phyloP scores from a whole-genome alignment of 192 early-diverging fungal genomes.

The Coemansia sp. region DNA sequence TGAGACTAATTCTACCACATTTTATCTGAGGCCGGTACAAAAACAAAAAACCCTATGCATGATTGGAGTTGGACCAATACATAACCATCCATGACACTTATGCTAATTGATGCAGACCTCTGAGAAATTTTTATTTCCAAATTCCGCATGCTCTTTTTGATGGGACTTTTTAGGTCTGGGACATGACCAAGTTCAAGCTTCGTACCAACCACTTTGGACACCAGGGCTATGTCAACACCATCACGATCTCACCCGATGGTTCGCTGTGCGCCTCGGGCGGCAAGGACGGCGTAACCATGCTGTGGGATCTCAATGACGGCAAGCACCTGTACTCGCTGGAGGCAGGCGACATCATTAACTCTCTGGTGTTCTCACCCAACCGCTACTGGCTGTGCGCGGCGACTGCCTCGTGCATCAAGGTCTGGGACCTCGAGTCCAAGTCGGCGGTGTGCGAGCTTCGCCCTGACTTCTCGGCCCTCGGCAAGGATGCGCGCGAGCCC shows the following conservation, averaged over 20 bases:
- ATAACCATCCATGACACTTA: not conserved
- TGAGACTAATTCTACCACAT: slow-evolving; percentile 61
- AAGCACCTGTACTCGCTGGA: slow-evolving; percentile 99
- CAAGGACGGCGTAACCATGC: slow-evolving; percentile 98
- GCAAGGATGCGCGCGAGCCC: slow-evolving; percentile 75
- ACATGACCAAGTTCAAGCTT: slow-evolving; percentile 97
- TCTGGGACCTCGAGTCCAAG: slow-evolving; percentile 99
- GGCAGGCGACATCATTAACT: slow-evolving; percentile 94
- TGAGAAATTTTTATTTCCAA: no score
- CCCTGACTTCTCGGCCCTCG: slow-evolving; percentile 68
- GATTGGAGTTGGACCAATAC: not conserved
- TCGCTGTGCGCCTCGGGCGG: slow-evolving; percentile 99
- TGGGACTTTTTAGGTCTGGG: slow-evolving; percentile 79
- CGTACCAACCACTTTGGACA: slow-evolving; percentile 99
- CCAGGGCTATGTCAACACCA: slow-evolving; percentile 95
- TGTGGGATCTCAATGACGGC: slow-evolving; percentile 99
- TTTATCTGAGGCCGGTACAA: slow-evolving; percentile 10
- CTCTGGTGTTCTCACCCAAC: slow-evolving; percentile 98
- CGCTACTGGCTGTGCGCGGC: slow-evolving; percentile 99
- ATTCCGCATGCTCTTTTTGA: no score
- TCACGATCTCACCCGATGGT: slow-evolving; percentile 99
- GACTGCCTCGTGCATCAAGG: slow-evolving; percentile 92
- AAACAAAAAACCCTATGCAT: not conserved
- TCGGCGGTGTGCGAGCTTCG: slow-evolving; percentile 89
- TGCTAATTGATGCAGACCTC: no score